These are phyloP conservation scores for Rhodosporidiobolus sp. DNA, from an alignment of 768 basidiomycete genomes.

Conservation along the genomic window DNA sequence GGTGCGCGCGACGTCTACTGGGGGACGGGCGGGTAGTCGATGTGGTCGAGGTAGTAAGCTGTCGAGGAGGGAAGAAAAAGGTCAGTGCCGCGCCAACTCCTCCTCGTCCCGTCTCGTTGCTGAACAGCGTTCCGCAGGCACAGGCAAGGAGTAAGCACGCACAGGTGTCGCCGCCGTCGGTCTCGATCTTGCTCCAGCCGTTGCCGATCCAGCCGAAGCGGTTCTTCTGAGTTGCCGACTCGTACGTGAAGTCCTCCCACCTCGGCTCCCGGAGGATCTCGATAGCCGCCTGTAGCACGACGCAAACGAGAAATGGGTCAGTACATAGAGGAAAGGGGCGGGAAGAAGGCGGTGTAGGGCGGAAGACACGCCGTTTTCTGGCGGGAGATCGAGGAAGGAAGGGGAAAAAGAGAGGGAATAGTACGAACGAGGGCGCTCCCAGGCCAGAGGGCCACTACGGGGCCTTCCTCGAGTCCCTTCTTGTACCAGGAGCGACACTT, in stretches of 20 bases:
- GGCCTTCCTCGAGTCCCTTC: conserved; percentile 60
- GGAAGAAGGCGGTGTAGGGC: too few relatives aligned
- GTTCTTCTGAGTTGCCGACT: conserved; percentile 46
- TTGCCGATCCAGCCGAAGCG: conserved; percentile 63
- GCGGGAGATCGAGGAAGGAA: too few relatives aligned
- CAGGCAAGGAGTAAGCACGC: background rate
- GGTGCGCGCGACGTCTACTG: background rate
- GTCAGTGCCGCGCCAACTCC: too few relatives aligned
- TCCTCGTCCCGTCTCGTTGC: too few relatives aligned
- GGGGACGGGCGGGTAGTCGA: conserved; percentile 18
- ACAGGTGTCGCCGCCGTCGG: conserved; percentile 44
- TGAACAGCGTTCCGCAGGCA: too few relatives aligned
- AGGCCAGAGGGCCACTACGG: conserved; percentile 62
- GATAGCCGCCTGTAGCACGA: conserved; percentile 57
- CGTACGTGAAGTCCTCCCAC: conserved; percentile 60
- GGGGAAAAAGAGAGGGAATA: background rate
- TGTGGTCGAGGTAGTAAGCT: conserved; percentile 23
- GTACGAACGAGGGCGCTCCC: conserved; percentile 49
- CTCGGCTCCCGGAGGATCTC: conserved; percentile 58
- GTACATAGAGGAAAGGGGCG: too few relatives aligned
- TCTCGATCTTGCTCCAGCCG: conserved; percentile 60
- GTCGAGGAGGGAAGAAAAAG: too few relatives aligned
- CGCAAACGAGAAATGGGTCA: conserved; percentile 52
- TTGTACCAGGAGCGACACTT: conserved; percentile 64
- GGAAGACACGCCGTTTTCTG: background rate